Evolutionary conservation across 768 basidiomycete species (phyloP), one percentile per base, ranked within the genome.

Genomic region (Leucogyrophana mollusca): DNA sequence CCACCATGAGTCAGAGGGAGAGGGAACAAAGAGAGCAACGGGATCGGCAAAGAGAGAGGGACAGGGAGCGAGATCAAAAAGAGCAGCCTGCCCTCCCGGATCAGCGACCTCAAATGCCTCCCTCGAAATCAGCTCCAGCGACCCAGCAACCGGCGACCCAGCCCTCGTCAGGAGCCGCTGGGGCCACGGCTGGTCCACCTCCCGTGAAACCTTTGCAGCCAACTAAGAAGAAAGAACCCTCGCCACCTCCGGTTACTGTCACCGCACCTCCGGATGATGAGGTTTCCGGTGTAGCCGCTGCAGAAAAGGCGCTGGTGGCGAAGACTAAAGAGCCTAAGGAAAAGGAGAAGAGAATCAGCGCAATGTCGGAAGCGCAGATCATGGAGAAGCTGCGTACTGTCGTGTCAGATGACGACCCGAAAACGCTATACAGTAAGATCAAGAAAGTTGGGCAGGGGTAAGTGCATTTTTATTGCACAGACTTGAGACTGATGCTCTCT

Each of bases 371-470:
- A 69, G 87, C 86, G 40, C 95, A 99, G 72, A 94, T 98, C 57
- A 96, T 97, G 94, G 91, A 94, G 64, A 96, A 95, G 70, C 73
- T 99, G 55, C 76, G 92, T 53, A 82, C 83, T 53, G 94, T 98
- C 1, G 94, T 97, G 38, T 83, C 78, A 34, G 72, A 79, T 34
- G 85, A 91, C 17, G 95, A 98, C 63, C 95, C 95, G 18, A 93
- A 90, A 69, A 58, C 76, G 55, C 62, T 95, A 16, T 99, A 97
- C 67, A 89, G 87, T 57, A 97, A 96, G 77, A 96, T 97, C 66
- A 94, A 91, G 75, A 99, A 98, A 73, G 92, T 99, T 50, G 95
- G 95, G 25, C 95, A 99, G 67, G 95, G 94, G 93, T 96, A 65
- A 66, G 90, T 77, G 9, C 27, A 51, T 36, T 16, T 34, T 55